A percentile compares a stretch with the other conserved stretches of the same genome.
Evolutionary conservation across 169 alveolate species (phyloP).

Genomic region (Pseudocohnilembus persalinus): DNA sequence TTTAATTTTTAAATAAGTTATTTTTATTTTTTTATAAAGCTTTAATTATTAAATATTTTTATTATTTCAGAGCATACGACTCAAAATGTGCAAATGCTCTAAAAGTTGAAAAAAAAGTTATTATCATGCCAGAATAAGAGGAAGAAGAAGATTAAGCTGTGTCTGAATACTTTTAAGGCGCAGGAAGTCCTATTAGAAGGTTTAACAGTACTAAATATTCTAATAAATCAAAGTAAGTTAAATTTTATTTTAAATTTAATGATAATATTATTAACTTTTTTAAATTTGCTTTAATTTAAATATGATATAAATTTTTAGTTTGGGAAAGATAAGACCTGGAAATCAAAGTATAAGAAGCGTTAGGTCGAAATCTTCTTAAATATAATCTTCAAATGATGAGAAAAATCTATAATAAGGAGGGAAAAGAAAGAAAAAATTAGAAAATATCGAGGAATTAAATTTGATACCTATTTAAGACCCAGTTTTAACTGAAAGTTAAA

Average conservation of each 20-base stretch:
- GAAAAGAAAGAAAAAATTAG: background rate
- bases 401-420: too few species aligned
- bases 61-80: background rate
- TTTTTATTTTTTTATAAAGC: too few species aligned
- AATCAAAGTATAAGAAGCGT: too few species aligned
- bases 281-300: too few species aligned
- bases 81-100: background rate
- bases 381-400: too few species aligned
- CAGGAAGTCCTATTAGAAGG: background rate
- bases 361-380: too few species aligned
- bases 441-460: background rate
- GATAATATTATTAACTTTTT: too few species aligned
- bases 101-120: background rate
- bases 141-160: background rate
- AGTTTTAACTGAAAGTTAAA: background rate
- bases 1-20: too few species aligned
- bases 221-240: background rate
- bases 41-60: too few species aligned
- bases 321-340: too few species aligned
- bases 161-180: background rate
- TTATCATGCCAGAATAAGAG: background rate
- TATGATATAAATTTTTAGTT: too few species aligned
- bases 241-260: too few species aligned
- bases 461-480: background rate
- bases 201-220: background rate